Evolutionary conservation across 495 filamentous ascomycete genomes (phyloP), one percentile per base, ranked within the genome.

Genomic region (Penicillium malachiteum): DNA sequence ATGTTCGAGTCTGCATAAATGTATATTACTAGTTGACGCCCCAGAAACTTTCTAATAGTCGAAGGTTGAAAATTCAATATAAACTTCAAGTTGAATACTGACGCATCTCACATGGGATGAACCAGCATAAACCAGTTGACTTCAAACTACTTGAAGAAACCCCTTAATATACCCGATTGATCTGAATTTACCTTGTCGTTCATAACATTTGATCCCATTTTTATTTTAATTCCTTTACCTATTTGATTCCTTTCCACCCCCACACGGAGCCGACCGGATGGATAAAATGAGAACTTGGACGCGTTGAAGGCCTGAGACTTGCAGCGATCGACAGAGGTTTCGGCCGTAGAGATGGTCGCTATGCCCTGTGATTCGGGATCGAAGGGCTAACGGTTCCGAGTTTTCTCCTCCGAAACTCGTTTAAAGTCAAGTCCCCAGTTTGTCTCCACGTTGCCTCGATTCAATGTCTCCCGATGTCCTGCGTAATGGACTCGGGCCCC

Each of bases 321-420:
- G 32, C 32, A 49, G 34, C 37, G 46, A 49, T 42, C 54, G 7
- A 35, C 45, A 35, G 37, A 17, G 12, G 50, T 61, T 61, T 68
- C 65, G 65, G 65, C 65, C 65, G 65, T 57, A 60, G 52, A 42
- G 38, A n/a, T 9, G 13, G 16, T 26, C 50, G 47, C 55, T 55
- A 35, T 14, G 58, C 46, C 3, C 13, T 57, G 14, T 67, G 62
- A 62, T 67, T 67, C 62, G 62, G 57, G 62, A 63, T 64, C 40
- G 42, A 33, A 54, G 47, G 35, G 18, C 41, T 33, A 66, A 63
- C 57, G 57, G 55, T 52, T 57, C 65, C 65, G 65, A 68, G 63
- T 66, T 68, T 68, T 66, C 59, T 66, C 63, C 59, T 56, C 59
- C 59, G 58, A 58, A 52, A 60, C 54, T 52, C 53, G 55, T 56